phyloP scores from a whole-genome alignment of 129 eudicot species.

The Centrapalus pauciflorus region DNA sequence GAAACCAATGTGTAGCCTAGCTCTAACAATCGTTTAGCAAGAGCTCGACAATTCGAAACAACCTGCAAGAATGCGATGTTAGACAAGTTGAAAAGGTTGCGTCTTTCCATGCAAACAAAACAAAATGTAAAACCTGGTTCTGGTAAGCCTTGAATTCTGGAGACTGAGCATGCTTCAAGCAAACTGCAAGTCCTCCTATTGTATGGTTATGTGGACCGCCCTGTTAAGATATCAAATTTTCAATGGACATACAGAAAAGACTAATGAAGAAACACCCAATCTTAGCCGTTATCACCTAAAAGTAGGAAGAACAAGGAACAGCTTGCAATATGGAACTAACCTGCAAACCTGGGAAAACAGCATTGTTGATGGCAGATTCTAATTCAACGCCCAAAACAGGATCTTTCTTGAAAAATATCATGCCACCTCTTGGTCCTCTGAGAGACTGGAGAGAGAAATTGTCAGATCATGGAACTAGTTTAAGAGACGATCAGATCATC shows the following conservation, averaged over 20 bases:
- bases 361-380: slow-evolving; percentile 96
- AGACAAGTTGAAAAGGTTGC: neutral
- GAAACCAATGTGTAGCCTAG: slow-evolving; percentile 86
- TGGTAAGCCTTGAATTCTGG: slow-evolving; percentile 86
- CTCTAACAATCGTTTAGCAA: slow-evolving; percentile 60
- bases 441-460: slow-evolving; percentile 56
- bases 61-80: slow-evolving; percentile 43
- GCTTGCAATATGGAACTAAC: slow-evolving; percentile 24
- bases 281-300: neutral
- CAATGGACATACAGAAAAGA: neutral
- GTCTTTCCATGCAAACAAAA: neutral
- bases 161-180: slow-evolving; percentile 88
- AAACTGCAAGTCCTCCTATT: slow-evolving; percentile 89
- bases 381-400: slow-evolving; percentile 80
- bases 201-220: slow-evolving; percentile 99
- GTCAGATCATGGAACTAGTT: neutral
- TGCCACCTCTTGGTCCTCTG: slow-evolving; percentile 98
- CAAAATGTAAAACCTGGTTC: slow-evolving; percentile 48
- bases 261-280: neutral
- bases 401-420: slow-evolving; percentile 90
- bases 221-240: slow-evolving; percentile 32
- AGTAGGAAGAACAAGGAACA: neutral
- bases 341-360: slow-evolving; percentile 99
- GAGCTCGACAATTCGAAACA: slow-evolving; percentile 84
- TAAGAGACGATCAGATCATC: neutral